Conservation (phyloP, 768 basidiomycete species). For the Fomitopsis serialis region DNA sequence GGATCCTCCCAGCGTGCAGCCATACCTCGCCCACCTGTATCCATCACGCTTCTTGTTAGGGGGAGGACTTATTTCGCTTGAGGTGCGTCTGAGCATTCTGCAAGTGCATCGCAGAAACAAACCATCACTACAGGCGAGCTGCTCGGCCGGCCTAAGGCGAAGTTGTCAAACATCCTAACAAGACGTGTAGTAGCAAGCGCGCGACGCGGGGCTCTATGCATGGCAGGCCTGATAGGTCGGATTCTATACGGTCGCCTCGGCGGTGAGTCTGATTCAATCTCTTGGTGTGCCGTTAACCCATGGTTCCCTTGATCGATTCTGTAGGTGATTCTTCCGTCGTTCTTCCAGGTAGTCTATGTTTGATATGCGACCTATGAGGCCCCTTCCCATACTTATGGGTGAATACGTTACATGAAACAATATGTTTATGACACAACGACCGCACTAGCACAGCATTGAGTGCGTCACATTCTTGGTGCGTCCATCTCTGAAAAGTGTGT, state of each 20-base stretch:
- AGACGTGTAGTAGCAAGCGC: constrained; percentile 71
- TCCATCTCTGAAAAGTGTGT: no score
- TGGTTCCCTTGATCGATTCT: no score
- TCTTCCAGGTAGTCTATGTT: no score
- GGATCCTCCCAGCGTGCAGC: constrained; percentile 45
- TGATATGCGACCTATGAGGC: no score
- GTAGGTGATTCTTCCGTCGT: no score
- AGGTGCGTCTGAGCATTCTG: constrained; percentile 29
- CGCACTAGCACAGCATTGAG: no score
- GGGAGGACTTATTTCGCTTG: constrained; percentile 51
- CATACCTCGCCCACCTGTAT: constrained; percentile 52
- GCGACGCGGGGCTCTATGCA: constrained; percentile 65
- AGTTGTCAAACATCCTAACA: constrained; percentile 59
- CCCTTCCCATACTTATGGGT: no score
- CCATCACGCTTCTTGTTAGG: constrained; percentile 71
- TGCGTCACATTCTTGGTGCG: no score
- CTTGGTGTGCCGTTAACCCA: no score
- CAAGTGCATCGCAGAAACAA: constrained; percentile 4
- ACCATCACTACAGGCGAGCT: constrained; percentile 2
- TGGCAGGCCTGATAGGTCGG: constrained; percentile 37
- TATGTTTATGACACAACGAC: no score
- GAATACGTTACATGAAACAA: no score
- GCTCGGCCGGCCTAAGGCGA: constrained; percentile 35
- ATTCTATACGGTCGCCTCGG: neutral
- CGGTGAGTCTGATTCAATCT: no score